Percentiles rank a stretch among this genome's conserved stretches.
These are phyloP conservation scores for Pyrenophora graminea DNA, from an alignment of 2,329 filamentous ascomycete species.

Conservation along the genomic window DNA sequence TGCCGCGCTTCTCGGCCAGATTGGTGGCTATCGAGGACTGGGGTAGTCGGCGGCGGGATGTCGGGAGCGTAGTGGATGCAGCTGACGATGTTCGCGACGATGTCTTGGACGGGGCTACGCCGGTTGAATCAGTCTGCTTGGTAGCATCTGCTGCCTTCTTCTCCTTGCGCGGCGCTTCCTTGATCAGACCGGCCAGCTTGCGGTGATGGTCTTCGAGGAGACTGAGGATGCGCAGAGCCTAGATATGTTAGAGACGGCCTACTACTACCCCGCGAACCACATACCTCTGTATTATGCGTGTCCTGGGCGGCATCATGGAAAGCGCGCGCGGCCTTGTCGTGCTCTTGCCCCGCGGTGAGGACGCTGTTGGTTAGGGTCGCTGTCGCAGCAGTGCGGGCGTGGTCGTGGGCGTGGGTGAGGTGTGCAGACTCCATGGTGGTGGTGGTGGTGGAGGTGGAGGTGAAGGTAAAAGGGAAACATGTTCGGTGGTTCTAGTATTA, in stretches of 20 bases:
- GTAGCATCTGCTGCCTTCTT: conserved; percentile 20
- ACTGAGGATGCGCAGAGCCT: conserved; percentile 81
- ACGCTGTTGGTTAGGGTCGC: conserved; percentile 72
- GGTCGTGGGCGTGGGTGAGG: conserved; percentile 79
- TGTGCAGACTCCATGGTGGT: conserved; percentile 69
- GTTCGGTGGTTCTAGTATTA: too few species aligned
- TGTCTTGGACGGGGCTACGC: conserved; percentile 18
- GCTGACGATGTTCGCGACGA: conserved; percentile 36
- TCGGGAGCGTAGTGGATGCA: conserved; percentile 43
- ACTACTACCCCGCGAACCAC: neutral
- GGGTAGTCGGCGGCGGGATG: conserved; percentile 54
- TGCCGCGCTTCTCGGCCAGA: conserved; percentile 82
- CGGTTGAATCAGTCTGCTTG: conserved; percentile 13
- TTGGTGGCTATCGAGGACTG: conserved; percentile 88
- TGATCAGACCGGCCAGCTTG: conserved; percentile 79
- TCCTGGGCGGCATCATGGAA: conserved; percentile 80
- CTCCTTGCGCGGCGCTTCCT: conserved; percentile 58
- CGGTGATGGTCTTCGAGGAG: conserved; percentile 88
- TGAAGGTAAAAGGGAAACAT: neutral
- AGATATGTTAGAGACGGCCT: neutral
- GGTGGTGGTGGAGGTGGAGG: neutral
- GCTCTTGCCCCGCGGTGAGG: conserved; percentile 82
- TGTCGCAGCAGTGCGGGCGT: conserved; percentile 80
- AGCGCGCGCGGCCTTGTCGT: conserved; percentile 84
- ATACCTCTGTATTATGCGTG: conserved; percentile 65